These are phyloP conservation scores for Fusarium brachygibbosum DNA, from an alignment of 2,329 filamentous ascomycete species.

Conservation along the genomic window DNA sequence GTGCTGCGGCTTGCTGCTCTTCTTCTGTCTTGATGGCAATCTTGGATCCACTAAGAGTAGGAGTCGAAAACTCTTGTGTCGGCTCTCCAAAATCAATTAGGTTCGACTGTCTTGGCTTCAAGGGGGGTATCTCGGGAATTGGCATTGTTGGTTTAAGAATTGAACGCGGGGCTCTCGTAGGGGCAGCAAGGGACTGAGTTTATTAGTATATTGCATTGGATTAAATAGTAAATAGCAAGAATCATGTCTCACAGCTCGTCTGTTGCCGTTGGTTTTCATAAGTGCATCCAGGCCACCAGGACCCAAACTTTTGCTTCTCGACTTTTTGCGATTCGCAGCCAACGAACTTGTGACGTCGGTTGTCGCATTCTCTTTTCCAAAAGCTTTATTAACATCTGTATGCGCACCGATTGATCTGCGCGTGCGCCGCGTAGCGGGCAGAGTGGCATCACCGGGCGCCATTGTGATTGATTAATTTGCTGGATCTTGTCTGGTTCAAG, in stretches of 20 bases:
- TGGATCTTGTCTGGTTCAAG: constrained; percentile 29
- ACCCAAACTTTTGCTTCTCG: constrained; percentile 94
- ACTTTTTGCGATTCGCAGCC: constrained; percentile 73
- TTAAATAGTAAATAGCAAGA: background rate
- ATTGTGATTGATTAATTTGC: constrained; percentile 48
- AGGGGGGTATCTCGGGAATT: constrained; percentile 75
- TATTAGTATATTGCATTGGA: constrained; percentile 33
- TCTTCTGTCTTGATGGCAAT: constrained; percentile 77
- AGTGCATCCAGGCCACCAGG: constrained; percentile 89
- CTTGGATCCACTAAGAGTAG: constrained; percentile 60
- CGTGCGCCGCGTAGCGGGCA: constrained; percentile 68
- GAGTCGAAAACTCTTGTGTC: constrained; percentile 19
- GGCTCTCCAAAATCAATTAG: constrained; percentile 39
- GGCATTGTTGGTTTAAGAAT: constrained; percentile 87
- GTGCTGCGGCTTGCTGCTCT: constrained; percentile 76
- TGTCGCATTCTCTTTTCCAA: constrained; percentile 85
- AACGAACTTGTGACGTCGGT: constrained; percentile 71
- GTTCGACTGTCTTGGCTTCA: constrained; percentile 59
- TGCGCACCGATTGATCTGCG: constrained; percentile 79
- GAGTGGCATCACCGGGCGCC: constrained; percentile 59
- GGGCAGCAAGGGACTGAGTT: constrained; percentile 68
- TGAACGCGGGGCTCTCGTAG: constrained; percentile 69
- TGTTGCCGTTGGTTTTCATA: constrained; percentile 80
- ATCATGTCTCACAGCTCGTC: constrained; percentile 75
- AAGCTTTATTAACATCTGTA: constrained; percentile 64